Percentiles rank a stretch among this genome's conserved stretches.
Evolutionary conservation across 805 yeast species (phyloP).

Genomic region (Saccharomycopsis microspora): DNA sequence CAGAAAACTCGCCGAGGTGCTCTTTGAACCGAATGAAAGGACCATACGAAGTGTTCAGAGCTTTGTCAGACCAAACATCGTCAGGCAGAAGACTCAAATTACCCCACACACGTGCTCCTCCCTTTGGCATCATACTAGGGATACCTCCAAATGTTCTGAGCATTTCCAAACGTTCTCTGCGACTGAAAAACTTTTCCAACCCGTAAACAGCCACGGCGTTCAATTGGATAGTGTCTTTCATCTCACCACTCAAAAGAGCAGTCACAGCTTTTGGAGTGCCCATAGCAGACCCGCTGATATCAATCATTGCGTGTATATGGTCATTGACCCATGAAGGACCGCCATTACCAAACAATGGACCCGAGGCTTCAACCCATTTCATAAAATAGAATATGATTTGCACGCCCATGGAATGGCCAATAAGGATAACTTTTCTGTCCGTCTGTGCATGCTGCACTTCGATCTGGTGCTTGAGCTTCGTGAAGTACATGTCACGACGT

Average conservation of each 20-base stretch:
- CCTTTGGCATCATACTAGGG: slow-evolving; percentile 93
- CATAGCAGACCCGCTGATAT: slow-evolving; percentile 78
- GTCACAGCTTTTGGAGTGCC: slow-evolving; percentile 95
- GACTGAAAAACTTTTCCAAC: slow-evolving; percentile 82
- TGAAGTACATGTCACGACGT: slow-evolving; percentile 74
- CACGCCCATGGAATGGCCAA: slow-evolving; percentile 96
- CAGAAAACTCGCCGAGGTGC: slow-evolving; percentile 30
- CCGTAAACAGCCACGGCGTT: slow-evolving; percentile 91
- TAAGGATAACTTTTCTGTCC: slow-evolving; percentile 55
- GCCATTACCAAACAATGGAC: slow-evolving; percentile 78
- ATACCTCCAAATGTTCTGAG: slow-evolving; percentile 85
- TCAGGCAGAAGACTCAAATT: slow-evolving; percentile 55
- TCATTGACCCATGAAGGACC: slow-evolving; percentile 83
- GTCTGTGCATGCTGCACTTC: slow-evolving; percentile 44
- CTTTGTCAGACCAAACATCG: slow-evolving; percentile 29
- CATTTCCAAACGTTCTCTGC: slow-evolving; percentile 82
- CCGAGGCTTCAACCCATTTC: slow-evolving; percentile 94
- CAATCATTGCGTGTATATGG: slow-evolving; percentile 69
- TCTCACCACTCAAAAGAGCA: slow-evolving; percentile 91
- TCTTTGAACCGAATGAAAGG: slow-evolving; percentile 58
- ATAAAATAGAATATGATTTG: slow-evolving; percentile 81
- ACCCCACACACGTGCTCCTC: slow-evolving; percentile 91
- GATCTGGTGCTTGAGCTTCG: slow-evolving; percentile 60
- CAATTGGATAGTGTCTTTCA: slow-evolving; percentile 93
- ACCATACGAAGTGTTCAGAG: slow-evolving; percentile 38